Conservation (phyloP, 768 basidiomycete genomes). For the Kwoniella botswanensis region DNA sequence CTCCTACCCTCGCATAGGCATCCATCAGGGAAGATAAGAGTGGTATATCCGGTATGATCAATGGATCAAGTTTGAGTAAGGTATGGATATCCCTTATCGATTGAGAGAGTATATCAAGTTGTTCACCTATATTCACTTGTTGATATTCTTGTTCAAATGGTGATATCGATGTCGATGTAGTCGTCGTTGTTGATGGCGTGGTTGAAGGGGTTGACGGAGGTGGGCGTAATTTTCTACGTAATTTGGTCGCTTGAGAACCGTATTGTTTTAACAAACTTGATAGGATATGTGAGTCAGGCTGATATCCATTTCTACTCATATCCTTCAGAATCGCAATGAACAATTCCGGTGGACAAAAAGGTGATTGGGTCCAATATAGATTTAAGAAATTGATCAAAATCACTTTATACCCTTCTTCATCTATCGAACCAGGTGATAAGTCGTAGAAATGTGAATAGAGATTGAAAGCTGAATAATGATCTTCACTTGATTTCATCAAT, state of each 20-base stretch:
- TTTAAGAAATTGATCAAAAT: conserved; percentile 71
- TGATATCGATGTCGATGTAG: neutral
- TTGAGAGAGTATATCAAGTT: conserved; percentile 44
- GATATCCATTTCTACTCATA: conserved; percentile 72
- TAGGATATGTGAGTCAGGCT: conserved; percentile 68
- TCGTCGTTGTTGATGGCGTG: conserved; percentile 13
- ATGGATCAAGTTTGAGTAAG: conserved; percentile 75
- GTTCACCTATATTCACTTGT: conserved; percentile 32
- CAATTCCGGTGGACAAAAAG: conserved; percentile 62
- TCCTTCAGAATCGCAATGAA: conserved; percentile 80
- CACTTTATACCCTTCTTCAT: conserved; percentile 67
- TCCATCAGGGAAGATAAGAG: conserved; percentile 88
- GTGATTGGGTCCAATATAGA: conserved; percentile 63
- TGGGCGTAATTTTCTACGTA: conserved; percentile 12
- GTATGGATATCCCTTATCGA: conserved; percentile 71
- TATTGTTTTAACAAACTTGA: conserved; percentile 66
- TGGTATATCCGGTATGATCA: conserved; percentile 70
- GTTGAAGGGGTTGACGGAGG: neutral
- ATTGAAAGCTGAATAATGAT: conserved; percentile 67
- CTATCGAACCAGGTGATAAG: conserved; percentile 48
- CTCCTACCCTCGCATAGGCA: conserved; percentile 79
- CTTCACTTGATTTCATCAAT: conserved; percentile 69
- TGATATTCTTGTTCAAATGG: conserved; percentile 3
- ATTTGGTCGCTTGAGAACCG: conserved; percentile 42
- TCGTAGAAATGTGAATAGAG: conserved; percentile 64